phyloP scores from a whole-genome alignment of 78 protist genomes.

The Dictyostelium capitatum region DNA sequence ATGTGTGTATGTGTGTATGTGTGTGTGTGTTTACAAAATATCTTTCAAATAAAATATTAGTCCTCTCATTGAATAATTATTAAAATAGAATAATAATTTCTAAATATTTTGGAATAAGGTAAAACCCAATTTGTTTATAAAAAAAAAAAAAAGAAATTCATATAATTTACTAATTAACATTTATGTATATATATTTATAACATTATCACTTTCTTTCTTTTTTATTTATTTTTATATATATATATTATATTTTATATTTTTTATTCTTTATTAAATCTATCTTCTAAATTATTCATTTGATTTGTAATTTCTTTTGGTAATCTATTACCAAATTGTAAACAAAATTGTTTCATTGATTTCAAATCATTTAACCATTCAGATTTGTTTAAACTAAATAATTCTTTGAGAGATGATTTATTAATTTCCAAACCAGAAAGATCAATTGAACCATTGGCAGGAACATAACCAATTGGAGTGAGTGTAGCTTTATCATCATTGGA shows the following conservation, averaged over 20 bases:
- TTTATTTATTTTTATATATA: too few species aligned
- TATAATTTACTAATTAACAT: too few species aligned
- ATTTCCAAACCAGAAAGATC: conserved; percentile 81
- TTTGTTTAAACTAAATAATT: conserved; percentile 70
- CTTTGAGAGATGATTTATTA: conserved; percentile 28
- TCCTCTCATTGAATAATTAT: too few species aligned
- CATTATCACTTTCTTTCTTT: too few species aligned
- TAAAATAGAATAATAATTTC: too few species aligned
- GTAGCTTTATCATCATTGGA: conserved; percentile 45
- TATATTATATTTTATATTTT: neutral
- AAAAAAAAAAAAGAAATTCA: too few species aligned
- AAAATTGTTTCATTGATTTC: conserved; percentile 45
- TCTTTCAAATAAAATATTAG: too few species aligned
- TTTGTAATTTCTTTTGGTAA: conserved; percentile 72
- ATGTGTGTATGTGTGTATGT: too few species aligned
- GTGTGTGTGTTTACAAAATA: too few species aligned
- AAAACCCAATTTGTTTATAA: too few species aligned
- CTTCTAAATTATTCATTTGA: conserved; percentile 57
- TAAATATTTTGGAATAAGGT: too few species aligned
- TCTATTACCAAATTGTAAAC: conserved; percentile 51
- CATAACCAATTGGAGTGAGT: conserved; percentile 82
- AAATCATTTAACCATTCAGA: conserved; percentile 77
- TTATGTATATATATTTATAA: too few species aligned
- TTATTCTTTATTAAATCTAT: conserved; percentile 55
- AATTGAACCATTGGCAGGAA: conserved; percentile 61